A percentile compares a stretch with the other conserved stretches of the same genome.
Conservation (phyloP, 768 basidiomycete genomes). For the Pholiota molesta region DNA sequence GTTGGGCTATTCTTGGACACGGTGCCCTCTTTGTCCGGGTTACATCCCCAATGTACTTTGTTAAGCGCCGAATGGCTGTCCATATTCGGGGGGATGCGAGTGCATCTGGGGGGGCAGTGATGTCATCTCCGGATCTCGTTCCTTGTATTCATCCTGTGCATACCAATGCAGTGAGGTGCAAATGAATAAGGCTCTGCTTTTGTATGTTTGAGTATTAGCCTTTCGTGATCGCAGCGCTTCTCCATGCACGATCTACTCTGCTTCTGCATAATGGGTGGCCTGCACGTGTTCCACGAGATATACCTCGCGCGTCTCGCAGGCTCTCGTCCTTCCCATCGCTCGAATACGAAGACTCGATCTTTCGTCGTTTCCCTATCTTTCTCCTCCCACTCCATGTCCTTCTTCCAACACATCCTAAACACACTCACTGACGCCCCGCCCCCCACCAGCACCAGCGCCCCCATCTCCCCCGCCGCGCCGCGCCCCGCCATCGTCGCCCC, state of each 20-base stretch:
- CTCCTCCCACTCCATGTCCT: no score
- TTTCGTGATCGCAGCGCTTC: conserved; percentile 1
- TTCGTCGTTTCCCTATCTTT: no score
- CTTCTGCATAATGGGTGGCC: not conserved
- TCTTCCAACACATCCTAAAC: conserved; percentile 13
- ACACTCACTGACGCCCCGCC: conserved; percentile 6
- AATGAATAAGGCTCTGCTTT: no score
- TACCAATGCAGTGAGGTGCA: no score
- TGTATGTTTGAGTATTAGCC: not conserved
- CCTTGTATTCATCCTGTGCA: not conserved
- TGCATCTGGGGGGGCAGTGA: not conserved
- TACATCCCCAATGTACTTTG: not conserved
- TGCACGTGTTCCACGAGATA: not conserved
- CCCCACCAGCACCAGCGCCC: not conserved
- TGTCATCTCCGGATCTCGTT: not conserved
- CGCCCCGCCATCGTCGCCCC: not conserved
- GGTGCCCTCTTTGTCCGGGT: not conserved
- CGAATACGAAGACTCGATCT: no score
- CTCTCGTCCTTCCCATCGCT: no score
- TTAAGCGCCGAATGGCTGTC: not conserved
- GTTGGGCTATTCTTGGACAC: not conserved
- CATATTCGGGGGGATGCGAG: not conserved
- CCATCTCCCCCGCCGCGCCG: not conserved
- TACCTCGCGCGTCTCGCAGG: conserved; percentile 8
- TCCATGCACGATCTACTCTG: not conserved